A percentile compares a stretch with the other conserved stretches of the same genome.
Evolutionary conservation across 2,329 filamentous ascomycete genomes (phyloP).

Genomic region (Trichoderma sp.): DNA sequence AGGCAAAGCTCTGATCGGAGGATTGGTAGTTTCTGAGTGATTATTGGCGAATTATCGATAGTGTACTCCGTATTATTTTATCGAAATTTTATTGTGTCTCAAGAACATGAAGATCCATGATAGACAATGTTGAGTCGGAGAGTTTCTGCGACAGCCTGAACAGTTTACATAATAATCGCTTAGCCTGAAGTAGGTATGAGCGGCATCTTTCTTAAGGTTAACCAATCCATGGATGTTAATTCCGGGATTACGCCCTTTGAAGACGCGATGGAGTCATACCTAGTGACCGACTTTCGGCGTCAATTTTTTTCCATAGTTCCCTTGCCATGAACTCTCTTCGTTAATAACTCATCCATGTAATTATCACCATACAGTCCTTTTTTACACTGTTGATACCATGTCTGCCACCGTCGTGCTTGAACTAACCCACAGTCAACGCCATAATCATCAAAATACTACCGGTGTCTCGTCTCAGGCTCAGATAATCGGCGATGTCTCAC

Average conservation of each 20-base stretch:
- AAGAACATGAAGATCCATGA: fast-evolving
- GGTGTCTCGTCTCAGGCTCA: background rate
- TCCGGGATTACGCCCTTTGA: background rate
- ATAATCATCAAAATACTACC: background rate
- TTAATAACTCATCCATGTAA: background rate
- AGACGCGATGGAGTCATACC: background rate
- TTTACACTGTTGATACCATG: background rate
- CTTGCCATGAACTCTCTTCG: background rate
- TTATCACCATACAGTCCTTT: background rate
- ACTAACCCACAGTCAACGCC: background rate
- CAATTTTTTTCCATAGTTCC: background rate
- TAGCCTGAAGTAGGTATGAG: background rate
- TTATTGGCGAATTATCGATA: background rate
- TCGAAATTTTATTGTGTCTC: background rate
- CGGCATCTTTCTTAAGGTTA: background rate
- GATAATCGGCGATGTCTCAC: background rate
- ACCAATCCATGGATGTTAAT: background rate
- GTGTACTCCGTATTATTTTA: no score
- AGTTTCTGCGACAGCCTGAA: background rate
- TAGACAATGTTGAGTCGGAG: background rate
- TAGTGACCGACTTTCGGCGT: background rate
- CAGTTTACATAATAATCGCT: background rate
- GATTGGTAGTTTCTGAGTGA: no score
- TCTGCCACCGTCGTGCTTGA: background rate
- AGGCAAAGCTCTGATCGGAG: no score